A percentile compares a stretch with the other conserved stretches of the same genome.
phyloP scores from a whole-genome alignment of 148 eudicot species.

The Rhododendron williamsianum region DNA sequence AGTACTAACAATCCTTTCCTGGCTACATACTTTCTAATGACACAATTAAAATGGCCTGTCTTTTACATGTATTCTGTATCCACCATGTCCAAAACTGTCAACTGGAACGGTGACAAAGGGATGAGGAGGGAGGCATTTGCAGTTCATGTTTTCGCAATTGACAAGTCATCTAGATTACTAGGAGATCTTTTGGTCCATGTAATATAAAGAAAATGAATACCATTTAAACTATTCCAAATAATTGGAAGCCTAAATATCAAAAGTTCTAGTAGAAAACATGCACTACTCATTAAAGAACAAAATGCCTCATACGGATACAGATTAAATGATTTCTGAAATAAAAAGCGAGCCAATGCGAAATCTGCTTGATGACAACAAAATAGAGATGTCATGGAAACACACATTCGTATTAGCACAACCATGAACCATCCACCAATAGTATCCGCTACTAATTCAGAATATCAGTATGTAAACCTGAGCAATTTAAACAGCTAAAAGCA shows the following conservation, averaged over 20 bases:
- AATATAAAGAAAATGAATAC: not conserved
- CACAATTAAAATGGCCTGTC: not conserved
- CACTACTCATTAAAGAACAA: not conserved
- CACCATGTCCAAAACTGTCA: not conserved
- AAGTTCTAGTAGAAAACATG: not conserved
- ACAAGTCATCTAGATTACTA: not conserved
- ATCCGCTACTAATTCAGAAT: not conserved
- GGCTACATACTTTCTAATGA: not conserved
- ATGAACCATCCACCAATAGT: not conserved
- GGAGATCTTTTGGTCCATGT: not conserved
- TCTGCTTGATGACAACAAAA: not conserved
- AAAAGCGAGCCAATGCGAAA: not conserved
- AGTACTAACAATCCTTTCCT: not conserved
- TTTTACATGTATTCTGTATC: not conserved
- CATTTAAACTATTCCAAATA: not conserved
- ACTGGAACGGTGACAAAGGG: not conserved
- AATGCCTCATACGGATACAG: not conserved
- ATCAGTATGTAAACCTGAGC: not conserved
- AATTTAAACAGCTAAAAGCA: conserved; percentile 1
- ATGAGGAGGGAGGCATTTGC: not conserved
- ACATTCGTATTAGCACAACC: not conserved
- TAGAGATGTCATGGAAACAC: not conserved
- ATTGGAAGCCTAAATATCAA: not conserved
- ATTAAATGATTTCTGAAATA: not conserved
- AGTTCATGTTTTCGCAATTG: not conserved